Evolutionary conservation across 257 asterid species (phyloP).

Genomic region (Gentiana macrophylla): DNA sequence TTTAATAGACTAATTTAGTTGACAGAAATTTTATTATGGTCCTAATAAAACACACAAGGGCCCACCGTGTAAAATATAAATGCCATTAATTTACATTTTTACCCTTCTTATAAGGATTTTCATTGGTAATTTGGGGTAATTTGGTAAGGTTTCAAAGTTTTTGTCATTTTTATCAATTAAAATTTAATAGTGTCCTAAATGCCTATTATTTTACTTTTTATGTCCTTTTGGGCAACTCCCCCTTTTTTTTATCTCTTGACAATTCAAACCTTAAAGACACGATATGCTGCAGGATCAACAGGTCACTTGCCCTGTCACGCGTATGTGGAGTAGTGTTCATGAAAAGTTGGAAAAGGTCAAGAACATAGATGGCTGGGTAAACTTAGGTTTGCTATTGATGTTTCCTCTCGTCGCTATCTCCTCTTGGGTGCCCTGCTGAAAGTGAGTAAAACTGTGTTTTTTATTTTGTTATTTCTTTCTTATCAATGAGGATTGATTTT

Average conservation of each 20-base stretch:
- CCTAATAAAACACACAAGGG: too few relatives aligned
- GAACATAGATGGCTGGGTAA: slow-evolving; percentile 46
- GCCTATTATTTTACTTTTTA: too few relatives aligned
- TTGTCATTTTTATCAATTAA: too few relatives aligned
- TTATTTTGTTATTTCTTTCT: background rate
- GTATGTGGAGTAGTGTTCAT: slow-evolving; percentile 35
- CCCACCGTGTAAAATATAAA: too few relatives aligned
- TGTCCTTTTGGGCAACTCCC: too few relatives aligned
- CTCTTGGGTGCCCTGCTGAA: slow-evolving; percentile 55
- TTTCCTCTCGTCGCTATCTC: slow-evolving; percentile 50
- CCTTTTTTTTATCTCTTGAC: background rate
- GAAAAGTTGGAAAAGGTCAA: slow-evolving; percentile 34
- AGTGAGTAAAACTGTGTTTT: slow-evolving; percentile 22
- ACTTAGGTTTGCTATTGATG: slow-evolving; percentile 56
- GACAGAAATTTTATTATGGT: too few relatives aligned
- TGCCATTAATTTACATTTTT: too few relatives aligned
- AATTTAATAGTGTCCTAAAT: too few relatives aligned
- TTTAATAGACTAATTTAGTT: too few relatives aligned
- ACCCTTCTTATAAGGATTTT: too few relatives aligned
- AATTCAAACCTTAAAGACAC: background rate
- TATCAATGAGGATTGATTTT: background rate
- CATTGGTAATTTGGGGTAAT: too few relatives aligned
- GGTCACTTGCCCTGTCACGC: slow-evolving; percentile 59
- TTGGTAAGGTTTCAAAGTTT: too few relatives aligned
- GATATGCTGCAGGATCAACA: slow-evolving; percentile 36